phyloP scores from a whole-genome alignment of 345 rosid species.

The Moringa oleifera region DNA sequence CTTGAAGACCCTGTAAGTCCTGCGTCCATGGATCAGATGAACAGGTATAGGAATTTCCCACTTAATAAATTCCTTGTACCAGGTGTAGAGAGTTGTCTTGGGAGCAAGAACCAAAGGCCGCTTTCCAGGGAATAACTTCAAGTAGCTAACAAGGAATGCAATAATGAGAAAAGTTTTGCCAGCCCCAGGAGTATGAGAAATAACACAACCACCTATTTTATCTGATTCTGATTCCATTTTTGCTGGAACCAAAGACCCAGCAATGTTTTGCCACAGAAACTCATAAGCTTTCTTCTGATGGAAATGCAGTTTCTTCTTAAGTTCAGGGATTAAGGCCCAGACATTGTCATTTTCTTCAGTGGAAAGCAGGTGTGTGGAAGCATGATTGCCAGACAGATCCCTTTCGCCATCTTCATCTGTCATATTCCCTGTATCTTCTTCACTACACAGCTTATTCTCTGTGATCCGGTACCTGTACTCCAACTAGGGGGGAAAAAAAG shows the following conservation, averaged over 20 bases:
- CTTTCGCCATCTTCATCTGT: conserved; percentile 26
- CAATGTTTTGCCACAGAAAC: conserved; percentile 77
- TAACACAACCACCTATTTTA: conserved; percentile 77
- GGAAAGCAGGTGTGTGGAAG: conserved; percentile 20
- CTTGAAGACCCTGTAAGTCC: conserved; percentile 53
- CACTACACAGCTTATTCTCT: conserved; percentile 28
- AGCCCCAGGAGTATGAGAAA: conserved; percentile 94
- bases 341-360: conserved; percentile 58
- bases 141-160: conserved; percentile 83
- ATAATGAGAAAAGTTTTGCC: conserved; percentile 91
- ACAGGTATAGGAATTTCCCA: conserved; percentile 84
- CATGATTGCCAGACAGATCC: conserved; percentile 22
- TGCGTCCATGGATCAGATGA: conserved; percentile 81
- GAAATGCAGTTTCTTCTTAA: conserved; percentile 52
- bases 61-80: conserved; percentile 94
- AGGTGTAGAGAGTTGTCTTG: conserved; percentile 84
- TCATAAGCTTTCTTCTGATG: conserved; percentile 90
- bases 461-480: conserved; percentile 34
- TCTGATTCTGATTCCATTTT: conserved; percentile 46
- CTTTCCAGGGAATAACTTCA: conserved; percentile 78
- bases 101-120: conserved; percentile 91
- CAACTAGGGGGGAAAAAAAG: conserved; percentile 27
- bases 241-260: conserved; percentile 68
- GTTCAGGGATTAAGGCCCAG: conserved; percentile 80
- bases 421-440: conserved; percentile 27